Conservation (phyloP, 2,329 filamentous ascomycete genomes). For the Leptoxyphium fumago region DNA sequence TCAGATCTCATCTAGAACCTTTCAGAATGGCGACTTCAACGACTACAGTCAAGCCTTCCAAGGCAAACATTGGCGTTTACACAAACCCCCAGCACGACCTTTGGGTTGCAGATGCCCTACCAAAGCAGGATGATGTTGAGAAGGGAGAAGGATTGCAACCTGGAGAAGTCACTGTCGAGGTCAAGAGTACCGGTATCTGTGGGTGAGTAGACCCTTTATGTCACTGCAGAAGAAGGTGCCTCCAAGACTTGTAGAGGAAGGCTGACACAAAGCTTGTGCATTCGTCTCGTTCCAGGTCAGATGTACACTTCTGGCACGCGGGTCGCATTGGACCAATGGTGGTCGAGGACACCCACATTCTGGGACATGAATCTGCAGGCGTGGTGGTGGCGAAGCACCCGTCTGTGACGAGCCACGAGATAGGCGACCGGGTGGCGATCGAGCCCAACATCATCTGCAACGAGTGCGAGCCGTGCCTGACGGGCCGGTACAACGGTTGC, state of each 20-base stretch:
- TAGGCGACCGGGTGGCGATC: constrained; percentile 82
- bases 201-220: constrained; percentile 41
- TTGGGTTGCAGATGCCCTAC: constrained; percentile 69
- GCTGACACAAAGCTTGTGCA: too few relatives aligned
- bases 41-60: constrained; percentile 36
- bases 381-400: constrained; percentile 66
- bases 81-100: constrained; percentile 87
- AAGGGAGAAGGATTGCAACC: constrained; percentile 53
- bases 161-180: constrained; percentile 74
- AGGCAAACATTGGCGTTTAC: constrained; percentile 89
- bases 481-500: constrained; percentile 90
- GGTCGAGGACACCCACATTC: constrained; percentile 73
- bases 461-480: constrained; percentile 78
- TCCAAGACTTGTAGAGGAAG: too few relatives aligned
- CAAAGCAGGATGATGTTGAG: constrained; percentile 59
- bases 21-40: constrained; percentile 4
- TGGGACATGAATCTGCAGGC: constrained; percentile 87
- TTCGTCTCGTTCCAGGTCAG: constrained; percentile 43
- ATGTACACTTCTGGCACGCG: constrained; percentile 95
- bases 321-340: constrained; percentile 95
- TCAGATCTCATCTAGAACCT: too few relatives aligned
- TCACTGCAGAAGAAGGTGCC: too few relatives aligned
- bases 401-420: constrained; percentile 60
- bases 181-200: constrained; percentile 93
- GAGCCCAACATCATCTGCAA: constrained; percentile 91